These are phyloP conservation scores for Pythium oligandrum DNA, from an alignment of 352 stramenopile species.

Conservation along the genomic window DNA sequence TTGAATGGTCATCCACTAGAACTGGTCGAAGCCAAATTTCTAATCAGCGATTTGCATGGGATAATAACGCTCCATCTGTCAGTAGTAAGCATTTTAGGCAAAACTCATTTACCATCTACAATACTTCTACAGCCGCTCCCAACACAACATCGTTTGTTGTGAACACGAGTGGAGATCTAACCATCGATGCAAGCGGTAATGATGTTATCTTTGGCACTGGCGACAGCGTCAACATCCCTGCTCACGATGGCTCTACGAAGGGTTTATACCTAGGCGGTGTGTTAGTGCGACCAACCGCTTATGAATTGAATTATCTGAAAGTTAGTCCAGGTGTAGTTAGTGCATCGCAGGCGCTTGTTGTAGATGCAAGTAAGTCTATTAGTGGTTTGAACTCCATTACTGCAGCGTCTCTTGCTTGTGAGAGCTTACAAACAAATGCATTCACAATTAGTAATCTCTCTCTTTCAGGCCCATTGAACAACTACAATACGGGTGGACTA, in stretches of 20 bases:
- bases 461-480: background rate
- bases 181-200: slow-evolving; percentile 1
- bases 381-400: background rate
- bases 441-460: slow-evolving; percentile 3
- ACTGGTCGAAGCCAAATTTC: background rate
- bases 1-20: slow-evolving; percentile 2
- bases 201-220: background rate
- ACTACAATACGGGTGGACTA: background rate
- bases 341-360: background rate
- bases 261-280: slow-evolving; percentile 1
- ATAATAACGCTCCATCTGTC: background rate
- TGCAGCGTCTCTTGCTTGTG: background rate
- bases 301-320: slow-evolving; percentile 2
- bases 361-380: slow-evolving; percentile 1
- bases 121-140: background rate
- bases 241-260: background rate
- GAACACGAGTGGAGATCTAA: background rate
- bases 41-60: background rate
- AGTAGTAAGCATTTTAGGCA: background rate
- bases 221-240: slow-evolving; percentile 1
- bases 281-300: background rate
- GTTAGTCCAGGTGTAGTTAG: background rate
- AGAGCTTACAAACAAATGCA: background rate
- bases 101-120: slow-evolving; percentile 3
- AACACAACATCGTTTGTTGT: background rate